Evolutionary conservation across 2,329 filamentous ascomycete species (phyloP).

Genomic region (Ramularia endophylla): DNA sequence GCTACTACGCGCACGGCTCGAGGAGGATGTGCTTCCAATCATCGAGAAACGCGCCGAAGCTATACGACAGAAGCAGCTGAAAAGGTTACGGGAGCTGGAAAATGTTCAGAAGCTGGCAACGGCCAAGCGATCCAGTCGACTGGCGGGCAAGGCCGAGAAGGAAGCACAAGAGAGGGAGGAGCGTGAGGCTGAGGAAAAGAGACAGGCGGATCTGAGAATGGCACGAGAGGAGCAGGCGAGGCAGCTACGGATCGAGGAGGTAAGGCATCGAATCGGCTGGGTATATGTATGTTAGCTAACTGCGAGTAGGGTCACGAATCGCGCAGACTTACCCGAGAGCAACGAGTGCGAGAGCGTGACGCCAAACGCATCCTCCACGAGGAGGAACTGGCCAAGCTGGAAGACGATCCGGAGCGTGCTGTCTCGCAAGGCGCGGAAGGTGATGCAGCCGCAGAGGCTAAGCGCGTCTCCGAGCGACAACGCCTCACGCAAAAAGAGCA

Average conservation of each 20-base stretch:
- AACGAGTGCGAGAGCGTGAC: slow-evolving; percentile 80
- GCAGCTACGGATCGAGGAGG: slow-evolving; percentile 60
- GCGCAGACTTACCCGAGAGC: slow-evolving; percentile 76
- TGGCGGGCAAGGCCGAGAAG: slow-evolving; percentile 75
- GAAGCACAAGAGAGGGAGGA: slow-evolving; percentile 67
- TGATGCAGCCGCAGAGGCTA: slow-evolving; percentile 43
- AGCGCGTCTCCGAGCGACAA: slow-evolving; percentile 68
- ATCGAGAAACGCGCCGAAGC: slow-evolving; percentile 69
- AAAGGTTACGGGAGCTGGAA: slow-evolving; percentile 72
- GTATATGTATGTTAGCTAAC: slow-evolving; percentile 19
- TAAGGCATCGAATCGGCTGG: slow-evolving; percentile 23
- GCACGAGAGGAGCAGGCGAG: slow-evolving; percentile 54
- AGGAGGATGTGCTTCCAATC: slow-evolving; percentile 74
- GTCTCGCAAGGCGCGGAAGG: slow-evolving; percentile 45
- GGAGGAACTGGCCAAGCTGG: slow-evolving; percentile 72
- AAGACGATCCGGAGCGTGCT: slow-evolving; percentile 45
- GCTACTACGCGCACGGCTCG: slow-evolving; percentile 62
- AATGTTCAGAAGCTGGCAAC: slow-evolving; percentile 83
- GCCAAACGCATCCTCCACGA: slow-evolving; percentile 75
- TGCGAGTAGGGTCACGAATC: slow-evolving; percentile 61
- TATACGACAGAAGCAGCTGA: slow-evolving; percentile 65
- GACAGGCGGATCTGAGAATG: slow-evolving; percentile 57
- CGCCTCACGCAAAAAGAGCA: slow-evolving; percentile 77
- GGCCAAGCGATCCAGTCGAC: slow-evolving; percentile 86
- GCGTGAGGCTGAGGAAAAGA: slow-evolving; percentile 64